Conservation (phyloP, 164 flowering plant genomes). For the Vitis riparia region DNA sequence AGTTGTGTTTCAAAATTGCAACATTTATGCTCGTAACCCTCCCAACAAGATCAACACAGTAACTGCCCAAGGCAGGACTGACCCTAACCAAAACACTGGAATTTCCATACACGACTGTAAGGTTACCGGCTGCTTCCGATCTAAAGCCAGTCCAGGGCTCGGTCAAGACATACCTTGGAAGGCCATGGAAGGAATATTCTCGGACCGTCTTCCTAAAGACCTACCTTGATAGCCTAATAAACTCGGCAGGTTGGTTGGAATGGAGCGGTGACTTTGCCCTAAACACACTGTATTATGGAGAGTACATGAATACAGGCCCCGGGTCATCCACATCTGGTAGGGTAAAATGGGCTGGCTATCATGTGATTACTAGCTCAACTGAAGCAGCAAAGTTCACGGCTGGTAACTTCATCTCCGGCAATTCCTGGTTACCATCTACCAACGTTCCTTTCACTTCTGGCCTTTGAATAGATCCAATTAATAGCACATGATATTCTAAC, state of each 20-base stretch:
- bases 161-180: too few species aligned
- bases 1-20: too few species aligned
- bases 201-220: too few species aligned
- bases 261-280: constrained; percentile 27
- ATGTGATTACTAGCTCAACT: constrained; percentile 23
- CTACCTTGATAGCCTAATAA: too few species aligned
- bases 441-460: constrained; percentile 49
- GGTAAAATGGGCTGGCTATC: constrained; percentile 51
- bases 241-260: not conserved
- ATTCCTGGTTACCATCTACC: constrained; percentile 50
- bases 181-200: too few species aligned
- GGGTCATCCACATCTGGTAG: constrained; percentile 37
- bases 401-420: constrained; percentile 38
- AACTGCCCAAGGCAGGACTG: too few species aligned
- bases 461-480: constrained; percentile 13
- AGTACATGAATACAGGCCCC: constrained; percentile 48
- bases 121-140: too few species aligned
- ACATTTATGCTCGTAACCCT: too few species aligned
- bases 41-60: too few species aligned
- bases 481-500: not conserved
- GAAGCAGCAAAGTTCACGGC: constrained; percentile 47
- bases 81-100: too few species aligned
- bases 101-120: too few species aligned
- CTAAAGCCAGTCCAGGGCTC: too few species aligned
- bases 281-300: constrained; percentile 39